Evolutionary conservation across 257 asterid species (phyloP), one percentile per base, ranked within the genome.

Genomic region (Penstemon eatonii): DNA sequence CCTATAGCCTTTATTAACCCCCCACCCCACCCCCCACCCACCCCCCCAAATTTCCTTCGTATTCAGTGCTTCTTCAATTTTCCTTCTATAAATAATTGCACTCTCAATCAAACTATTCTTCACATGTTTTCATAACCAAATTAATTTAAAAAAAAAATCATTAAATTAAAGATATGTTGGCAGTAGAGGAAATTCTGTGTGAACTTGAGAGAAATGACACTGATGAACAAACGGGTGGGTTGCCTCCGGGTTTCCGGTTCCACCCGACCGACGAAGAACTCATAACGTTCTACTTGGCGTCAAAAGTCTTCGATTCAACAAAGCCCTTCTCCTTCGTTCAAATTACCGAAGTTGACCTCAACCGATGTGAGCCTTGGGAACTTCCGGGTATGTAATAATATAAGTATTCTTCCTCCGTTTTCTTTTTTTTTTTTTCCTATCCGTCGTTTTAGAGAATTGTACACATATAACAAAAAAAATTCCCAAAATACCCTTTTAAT

Each of bases 201-300:
- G 96, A 89, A 56, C 67, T 89, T 0, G 86, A 70, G 15, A 79
- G 87, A 54, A 77, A 75, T 1, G 84, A 83, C 39, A 50, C 59
- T 55, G 79, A 71, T 40, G 87, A 77, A 4, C 76, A 71, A 60
- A 25, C 33, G 19, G 33, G 68, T 8, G 87, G 88, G 45, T 65
- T 90, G 64, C 96, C 96, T 4, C 93, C 96, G 9, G 96, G 96
- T 0, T 90, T 90, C 67, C 69, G 96, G 52, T 90, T 90, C 56
- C 91, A 90, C 63, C 96, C 96, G 0, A 90, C 96, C 4, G 96
- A 90, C 68, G 96, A 90, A 63, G 96, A 90, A 56, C 90, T 90
- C n/a, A 79, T 90, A 15, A 84, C 94, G 36, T 90, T 87, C 56
- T 90, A 90, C 9, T 55, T 90, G 8, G 96, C 96, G 62, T 84